These are phyloP conservation scores for Kluyveromyces starmeri DNA, from an alignment of 805 yeast species.

Conservation along the genomic window DNA sequence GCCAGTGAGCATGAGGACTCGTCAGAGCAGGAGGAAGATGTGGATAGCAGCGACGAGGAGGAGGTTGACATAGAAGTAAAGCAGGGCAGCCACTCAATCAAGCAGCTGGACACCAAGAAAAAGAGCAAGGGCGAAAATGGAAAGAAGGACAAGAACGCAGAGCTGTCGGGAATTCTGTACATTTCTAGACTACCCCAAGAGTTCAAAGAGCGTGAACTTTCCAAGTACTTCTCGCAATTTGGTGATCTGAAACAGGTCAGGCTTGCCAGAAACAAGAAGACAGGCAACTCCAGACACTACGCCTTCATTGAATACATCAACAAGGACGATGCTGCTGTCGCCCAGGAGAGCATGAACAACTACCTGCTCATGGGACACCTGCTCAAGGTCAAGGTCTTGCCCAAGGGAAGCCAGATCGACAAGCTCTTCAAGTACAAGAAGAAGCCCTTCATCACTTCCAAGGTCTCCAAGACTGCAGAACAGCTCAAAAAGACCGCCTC, in stretches of 20 bases:
- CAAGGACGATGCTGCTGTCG: constrained; percentile 71
- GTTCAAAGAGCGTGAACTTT: constrained; percentile 70
- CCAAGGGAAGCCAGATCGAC: constrained; percentile 39
- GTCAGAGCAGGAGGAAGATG: neutral
- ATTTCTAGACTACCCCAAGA: constrained; percentile 91
- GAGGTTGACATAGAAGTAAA: constrained; percentile 12
- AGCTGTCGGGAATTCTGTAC: constrained; percentile 62
- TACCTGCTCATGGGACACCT: constrained; percentile 84
- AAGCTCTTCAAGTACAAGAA: constrained; percentile 30
- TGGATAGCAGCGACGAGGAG: constrained; percentile 25
- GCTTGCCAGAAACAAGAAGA: constrained; percentile 78
- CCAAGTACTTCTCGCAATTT: constrained; percentile 79
- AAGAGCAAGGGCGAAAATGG: constrained; percentile 16
- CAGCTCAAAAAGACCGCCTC: constrained; percentile 27
- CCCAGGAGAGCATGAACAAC: constrained; percentile 94
- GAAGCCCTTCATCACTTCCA: constrained; percentile 26
- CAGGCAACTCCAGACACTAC: constrained; percentile 86
- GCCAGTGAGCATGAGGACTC: constrained; percentile 17
- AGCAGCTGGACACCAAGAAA: constrained; percentile 23
- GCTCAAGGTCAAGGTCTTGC: constrained; percentile 50
- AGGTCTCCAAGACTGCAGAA: constrained; percentile 24
- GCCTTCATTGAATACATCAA: constrained; percentile 81
- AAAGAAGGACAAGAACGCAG: constrained; percentile 18
- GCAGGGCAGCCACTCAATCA: constrained; percentile 17
- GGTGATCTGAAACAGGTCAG: constrained; percentile 75